Conservation (phyloP, 192 early-diverging fungal genomes). For the Coemansia javaensis region DNA sequence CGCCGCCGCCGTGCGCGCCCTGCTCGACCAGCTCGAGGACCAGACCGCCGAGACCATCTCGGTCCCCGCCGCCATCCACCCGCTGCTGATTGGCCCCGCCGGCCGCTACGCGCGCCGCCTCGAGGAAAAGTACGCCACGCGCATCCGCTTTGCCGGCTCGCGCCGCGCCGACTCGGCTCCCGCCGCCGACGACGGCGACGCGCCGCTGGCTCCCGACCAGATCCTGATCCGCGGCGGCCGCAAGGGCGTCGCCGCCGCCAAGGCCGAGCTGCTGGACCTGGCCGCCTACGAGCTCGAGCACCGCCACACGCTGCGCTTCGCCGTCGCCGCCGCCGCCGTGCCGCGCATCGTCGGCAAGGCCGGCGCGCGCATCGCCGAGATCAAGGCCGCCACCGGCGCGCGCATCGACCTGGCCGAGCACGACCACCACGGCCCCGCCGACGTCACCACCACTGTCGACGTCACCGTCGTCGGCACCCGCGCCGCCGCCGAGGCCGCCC, state of each 20-base stretch:
- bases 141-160: constrained; percentile 64
- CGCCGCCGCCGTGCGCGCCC: constrained; percentile 61
- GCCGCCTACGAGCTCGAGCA: constrained; percentile 80
- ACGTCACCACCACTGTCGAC: no score
- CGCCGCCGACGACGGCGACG: constrained; percentile 54
- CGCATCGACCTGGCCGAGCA: constrained; percentile 67
- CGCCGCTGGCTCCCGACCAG: constrained; percentile 50
- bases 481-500: constrained; percentile 52
- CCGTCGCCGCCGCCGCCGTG: constrained; percentile 58
- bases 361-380: constrained; percentile 67
- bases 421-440: no score
- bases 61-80: constrained; percentile 62
- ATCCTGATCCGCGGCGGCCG: constrained; percentile 82
- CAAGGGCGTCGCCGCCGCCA: constrained; percentile 72
- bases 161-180: constrained; percentile 44
- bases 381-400: constrained; percentile 66
- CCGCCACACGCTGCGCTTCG: constrained; percentile 60
- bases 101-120: constrained; percentile 68
- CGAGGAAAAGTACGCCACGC: constrained; percentile 72
- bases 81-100: constrained; percentile 63
- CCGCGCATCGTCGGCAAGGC: constrained; percentile 75
- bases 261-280: constrained; percentile 75
- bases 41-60: constrained; percentile 53
- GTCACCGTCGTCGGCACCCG: constrained; percentile 53
- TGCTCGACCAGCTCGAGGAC: constrained; percentile 66